Percentiles rank a stretch among this genome's conserved stretches.
Evolutionary conservation across 805 yeast genomes (phyloP).

Genomic region (Myxozyma neotropica): DNA sequence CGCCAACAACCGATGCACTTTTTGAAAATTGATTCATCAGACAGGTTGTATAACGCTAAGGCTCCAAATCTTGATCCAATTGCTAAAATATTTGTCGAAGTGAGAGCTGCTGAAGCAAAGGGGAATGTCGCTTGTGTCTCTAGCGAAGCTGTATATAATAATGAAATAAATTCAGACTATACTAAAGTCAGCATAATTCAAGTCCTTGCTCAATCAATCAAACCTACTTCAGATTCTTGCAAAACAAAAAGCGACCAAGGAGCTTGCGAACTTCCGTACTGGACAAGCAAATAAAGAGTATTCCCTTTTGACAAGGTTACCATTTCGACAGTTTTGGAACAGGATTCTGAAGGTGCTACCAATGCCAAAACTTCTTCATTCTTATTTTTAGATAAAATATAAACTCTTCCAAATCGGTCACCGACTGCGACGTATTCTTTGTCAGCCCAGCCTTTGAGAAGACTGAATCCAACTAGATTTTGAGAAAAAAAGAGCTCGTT

Average conservation of each 20-base stretch:
- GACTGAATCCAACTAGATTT: slow-evolving; percentile 47
- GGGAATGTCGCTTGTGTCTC: slow-evolving; percentile 52
- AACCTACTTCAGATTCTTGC: slow-evolving; percentile 17
- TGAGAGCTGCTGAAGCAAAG: slow-evolving; percentile 58
- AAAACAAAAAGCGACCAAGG: slow-evolving; percentile 51
- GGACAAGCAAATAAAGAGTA: slow-evolving; percentile 48
- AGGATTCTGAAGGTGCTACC: slow-evolving; percentile 7
- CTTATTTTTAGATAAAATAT: slow-evolving; percentile 30
- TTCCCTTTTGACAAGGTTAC: slow-evolving; percentile 25
- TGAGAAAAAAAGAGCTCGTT: slow-evolving; percentile 37
- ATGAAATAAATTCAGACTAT: neutral
- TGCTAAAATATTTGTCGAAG: slow-evolving; percentile 47
- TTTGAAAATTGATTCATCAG: neutral
- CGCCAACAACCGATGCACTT: slow-evolving; percentile 16
- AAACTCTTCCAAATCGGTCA: slow-evolving; percentile 41
- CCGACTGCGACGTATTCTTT: slow-evolving; percentile 34
- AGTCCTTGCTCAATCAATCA: neutral
- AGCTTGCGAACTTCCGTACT: slow-evolving; percentile 68
- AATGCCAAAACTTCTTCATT: slow-evolving; percentile 13
- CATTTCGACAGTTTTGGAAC: slow-evolving; percentile 26
- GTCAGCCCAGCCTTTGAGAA: slow-evolving; percentile 47
- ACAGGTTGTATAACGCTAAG: slow-evolving; percentile 54
- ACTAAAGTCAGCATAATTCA: neutral
- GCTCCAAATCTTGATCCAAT: slow-evolving; percentile 77
- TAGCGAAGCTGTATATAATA: slow-evolving; percentile 30